Conservation (phyloP, 2,329 filamentous ascomycete genomes). For the Cladosporium sp. region DNA sequence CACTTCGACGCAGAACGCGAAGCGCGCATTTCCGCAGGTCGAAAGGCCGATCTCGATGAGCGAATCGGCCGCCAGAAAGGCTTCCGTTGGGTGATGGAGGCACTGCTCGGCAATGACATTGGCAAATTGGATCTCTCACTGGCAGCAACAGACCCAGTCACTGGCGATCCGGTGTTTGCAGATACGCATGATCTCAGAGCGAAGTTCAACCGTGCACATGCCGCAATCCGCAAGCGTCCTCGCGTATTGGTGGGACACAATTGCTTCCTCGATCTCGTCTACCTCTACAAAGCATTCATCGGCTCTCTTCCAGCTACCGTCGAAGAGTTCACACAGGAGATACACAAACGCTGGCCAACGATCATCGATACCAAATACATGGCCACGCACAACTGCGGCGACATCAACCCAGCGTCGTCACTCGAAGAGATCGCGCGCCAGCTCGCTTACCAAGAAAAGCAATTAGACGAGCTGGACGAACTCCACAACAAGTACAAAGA, state of each 20-base stretch:
- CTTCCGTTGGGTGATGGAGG: slow-evolving; percentile 49
- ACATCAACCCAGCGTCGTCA: slow-evolving; percentile 47
- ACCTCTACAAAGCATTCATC: slow-evolving; percentile 61
- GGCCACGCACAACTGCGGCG: slow-evolving; percentile 52
- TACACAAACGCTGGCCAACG: slow-evolving; percentile 53
- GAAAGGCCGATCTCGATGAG: slow-evolving; percentile 37
- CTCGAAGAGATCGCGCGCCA: slow-evolving; percentile 47
- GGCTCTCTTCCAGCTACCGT: slow-evolving; percentile 52
- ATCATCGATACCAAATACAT: slow-evolving; percentile 63
- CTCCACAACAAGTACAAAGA: slow-evolving; percentile 40
- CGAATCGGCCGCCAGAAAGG: slow-evolving; percentile 43
- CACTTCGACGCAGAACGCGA: slow-evolving; percentile 41
- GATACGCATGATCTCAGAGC: slow-evolving; percentile 34
- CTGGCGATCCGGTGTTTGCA: slow-evolving; percentile 32
- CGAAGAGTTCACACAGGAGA: slow-evolving; percentile 47
- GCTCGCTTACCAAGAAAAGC: slow-evolving; percentile 36
- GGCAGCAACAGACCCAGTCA: slow-evolving; percentile 32
- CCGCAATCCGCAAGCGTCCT: slow-evolving; percentile 41
- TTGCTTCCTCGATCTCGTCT: slow-evolving; percentile 60
- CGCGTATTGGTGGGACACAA: slow-evolving; percentile 62
- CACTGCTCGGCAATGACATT: slow-evolving; percentile 38
- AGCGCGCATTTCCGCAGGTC: slow-evolving; percentile 35
- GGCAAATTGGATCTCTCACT: slow-evolving; percentile 34
- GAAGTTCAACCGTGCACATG: slow-evolving; percentile 38
- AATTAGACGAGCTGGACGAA: slow-evolving; percentile 38